Evolutionary conservation across 257 asterid species (phyloP).

Genomic region (Solanum ossicruentum): DNA sequence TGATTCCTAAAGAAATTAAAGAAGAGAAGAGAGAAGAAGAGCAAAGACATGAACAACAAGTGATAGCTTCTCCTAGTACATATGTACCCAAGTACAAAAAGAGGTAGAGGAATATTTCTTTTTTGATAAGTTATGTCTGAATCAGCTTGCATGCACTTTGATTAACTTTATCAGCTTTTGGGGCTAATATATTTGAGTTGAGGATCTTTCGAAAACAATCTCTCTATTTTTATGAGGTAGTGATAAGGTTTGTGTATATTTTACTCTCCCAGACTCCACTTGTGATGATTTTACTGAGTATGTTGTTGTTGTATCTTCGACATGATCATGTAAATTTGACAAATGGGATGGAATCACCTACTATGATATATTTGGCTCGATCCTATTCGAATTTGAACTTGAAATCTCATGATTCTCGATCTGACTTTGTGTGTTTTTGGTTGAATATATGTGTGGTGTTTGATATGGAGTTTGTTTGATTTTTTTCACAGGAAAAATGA

Average conservation of each 20-base stretch:
- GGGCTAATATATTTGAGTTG: too few species aligned
- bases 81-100: slow-evolving; percentile 58
- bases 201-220: too few species aligned
- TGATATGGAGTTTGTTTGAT: neutral
- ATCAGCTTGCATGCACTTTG: neutral
- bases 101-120: slow-evolving; percentile 33
- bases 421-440: neutral
- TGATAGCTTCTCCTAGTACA: neutral
- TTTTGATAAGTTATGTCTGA: neutral
- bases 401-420: neutral
- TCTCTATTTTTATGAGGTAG: too few species aligned
- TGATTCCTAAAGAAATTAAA: slow-evolving; percentile 5
- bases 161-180: too few species aligned
- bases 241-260: too few species aligned
- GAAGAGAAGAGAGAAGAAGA: slow-evolving; percentile 6
- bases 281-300: too few species aligned
- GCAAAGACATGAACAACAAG: slow-evolving; percentile 1
- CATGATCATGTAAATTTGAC: too few species aligned
- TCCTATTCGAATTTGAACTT: fast-evolving
- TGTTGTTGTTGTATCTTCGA: too few species aligned
- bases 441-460: neutral
- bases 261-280: too few species aligned
- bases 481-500: slow-evolving; percentile 54
- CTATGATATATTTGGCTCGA: neutral
- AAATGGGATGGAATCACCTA: neutral